Conservation (phyloP, 352 stramenopile genomes). For the Aphanomyces astaci region DNA sequence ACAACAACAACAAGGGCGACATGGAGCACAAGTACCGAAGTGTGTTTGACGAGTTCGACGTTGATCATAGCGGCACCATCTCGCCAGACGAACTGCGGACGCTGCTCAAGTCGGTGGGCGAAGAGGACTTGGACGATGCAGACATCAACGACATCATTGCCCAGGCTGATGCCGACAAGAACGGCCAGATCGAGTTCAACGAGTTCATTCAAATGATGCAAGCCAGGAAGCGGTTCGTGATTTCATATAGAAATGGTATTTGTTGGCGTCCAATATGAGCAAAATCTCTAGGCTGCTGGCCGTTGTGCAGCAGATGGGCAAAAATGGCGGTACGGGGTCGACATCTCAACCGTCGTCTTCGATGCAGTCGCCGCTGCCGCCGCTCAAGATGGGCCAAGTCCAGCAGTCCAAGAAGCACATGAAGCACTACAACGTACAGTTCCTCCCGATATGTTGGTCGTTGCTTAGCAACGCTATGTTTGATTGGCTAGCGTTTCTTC, state of each 20-base stretch:
- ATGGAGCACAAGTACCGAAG: constrained; percentile 31
- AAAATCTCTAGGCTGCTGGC: constrained; percentile 32
- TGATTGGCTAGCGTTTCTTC: constrained; percentile 32
- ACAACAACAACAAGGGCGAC: constrained; percentile 12
- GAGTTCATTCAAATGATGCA: constrained; percentile 78
- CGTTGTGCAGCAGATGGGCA: constrained; percentile 62
- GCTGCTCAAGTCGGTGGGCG: constrained; percentile 47
- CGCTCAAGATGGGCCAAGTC: constrained; percentile 44
- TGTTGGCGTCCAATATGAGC: neutral
- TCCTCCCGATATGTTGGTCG: neutral
- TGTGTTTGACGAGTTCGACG: constrained; percentile 65
- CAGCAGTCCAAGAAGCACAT: constrained; percentile 45
- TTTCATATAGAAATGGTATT: no score
- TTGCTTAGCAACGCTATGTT: neutral
- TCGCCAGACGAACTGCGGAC: constrained; percentile 56
- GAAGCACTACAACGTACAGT: constrained; percentile 32
- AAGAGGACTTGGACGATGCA: constrained; percentile 59
- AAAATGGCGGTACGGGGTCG: neutral
- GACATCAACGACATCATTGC: constrained; percentile 56
- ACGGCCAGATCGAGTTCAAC: constrained; percentile 70
- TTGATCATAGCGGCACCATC: constrained; percentile 68
- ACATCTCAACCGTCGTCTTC: neutral
- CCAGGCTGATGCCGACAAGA: constrained; percentile 59
- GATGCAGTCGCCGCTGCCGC: constrained; percentile 34
- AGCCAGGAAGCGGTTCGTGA: constrained; percentile 48